Evolutionary conservation across 768 basidiomycete genomes (phyloP).

Genomic region (Sporobolomyces phaffii): DNA sequence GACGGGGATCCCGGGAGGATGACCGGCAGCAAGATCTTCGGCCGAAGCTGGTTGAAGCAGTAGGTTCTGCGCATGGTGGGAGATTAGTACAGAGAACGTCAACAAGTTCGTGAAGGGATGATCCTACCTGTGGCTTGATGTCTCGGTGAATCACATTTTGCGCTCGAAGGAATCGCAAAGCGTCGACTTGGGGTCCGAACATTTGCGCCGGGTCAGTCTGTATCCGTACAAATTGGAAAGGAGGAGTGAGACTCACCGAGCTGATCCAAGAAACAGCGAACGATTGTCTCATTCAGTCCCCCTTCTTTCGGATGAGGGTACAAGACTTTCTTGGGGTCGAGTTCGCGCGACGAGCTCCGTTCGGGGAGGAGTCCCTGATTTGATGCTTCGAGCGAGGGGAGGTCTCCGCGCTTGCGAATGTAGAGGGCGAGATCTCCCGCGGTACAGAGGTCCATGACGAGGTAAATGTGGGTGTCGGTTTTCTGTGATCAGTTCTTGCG

Average conservation of each 20-base stretch:
- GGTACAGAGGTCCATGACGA: conserved; percentile 95
- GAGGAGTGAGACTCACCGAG: conserved; percentile 56
- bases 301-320: conserved; percentile 88
- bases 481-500: conserved; percentile 44
- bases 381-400: conserved; percentile 62
- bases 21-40: conserved; percentile 74
- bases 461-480: conserved; percentile 58
- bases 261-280: conserved; percentile 86
- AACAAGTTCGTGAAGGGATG: neutral
- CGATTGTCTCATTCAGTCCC: conserved; percentile 81
- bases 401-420: conserved; percentile 92
- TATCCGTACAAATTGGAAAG: neutral
- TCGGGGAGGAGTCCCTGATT: conserved; percentile 28
- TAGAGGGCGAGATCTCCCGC: conserved; percentile 94
- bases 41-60: conserved; percentile 74
- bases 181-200: conserved; percentile 59
- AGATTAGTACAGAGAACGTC: neutral
- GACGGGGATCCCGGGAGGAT: conserved; percentile 85
- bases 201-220: too few species aligned
- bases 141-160: conserved; percentile 91
- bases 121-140: conserved; percentile 81
- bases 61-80: conserved; percentile 60
- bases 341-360: conserved; percentile 49
- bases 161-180: conserved; percentile 82
- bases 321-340: conserved; percentile 48